Percentiles rank a stretch among this genome's conserved stretches.
Conservation (phyloP, 805 yeast species). For the Wickerhamomyces xylosicus region DNA sequence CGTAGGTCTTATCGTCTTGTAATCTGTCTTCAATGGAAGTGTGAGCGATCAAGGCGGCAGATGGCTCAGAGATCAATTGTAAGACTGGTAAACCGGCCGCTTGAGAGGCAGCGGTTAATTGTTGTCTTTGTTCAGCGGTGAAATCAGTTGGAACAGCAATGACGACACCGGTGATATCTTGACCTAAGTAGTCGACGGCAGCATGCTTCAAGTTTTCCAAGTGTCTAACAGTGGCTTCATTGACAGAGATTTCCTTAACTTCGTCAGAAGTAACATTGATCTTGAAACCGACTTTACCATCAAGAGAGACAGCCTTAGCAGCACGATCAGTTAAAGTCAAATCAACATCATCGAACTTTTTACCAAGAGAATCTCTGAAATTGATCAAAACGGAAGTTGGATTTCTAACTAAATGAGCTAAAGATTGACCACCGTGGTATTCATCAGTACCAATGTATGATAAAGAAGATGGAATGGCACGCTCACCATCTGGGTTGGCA, state of each 20-base stretch:
- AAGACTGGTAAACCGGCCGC: slow-evolving; percentile 70
- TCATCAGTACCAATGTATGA: slow-evolving; percentile 92
- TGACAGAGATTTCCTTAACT: slow-evolving; percentile 51
- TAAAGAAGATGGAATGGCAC: slow-evolving; percentile 87
- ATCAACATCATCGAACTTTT: slow-evolving; percentile 59
- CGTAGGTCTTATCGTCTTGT: slow-evolving; percentile 61
- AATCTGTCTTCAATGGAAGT: slow-evolving; percentile 28
- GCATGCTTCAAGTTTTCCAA: slow-evolving; percentile 72
- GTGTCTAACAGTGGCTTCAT: slow-evolving; percentile 78
- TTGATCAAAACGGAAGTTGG: slow-evolving; percentile 76
- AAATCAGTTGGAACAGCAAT: slow-evolving; percentile 87
- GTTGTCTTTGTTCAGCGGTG: slow-evolving; percentile 59
- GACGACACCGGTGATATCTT: slow-evolving; percentile 69
- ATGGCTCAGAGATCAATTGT: slow-evolving; percentile 87
- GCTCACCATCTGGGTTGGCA: slow-evolving; percentile 98
- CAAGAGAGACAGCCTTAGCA: slow-evolving; percentile 53
- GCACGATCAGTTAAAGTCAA: slow-evolving; percentile 51
- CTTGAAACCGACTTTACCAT: slow-evolving; percentile 61
- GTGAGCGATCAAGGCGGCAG: slow-evolving; percentile 85
- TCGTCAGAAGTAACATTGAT: slow-evolving; percentile 36
- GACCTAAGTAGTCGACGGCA: slow-evolving; percentile 89
- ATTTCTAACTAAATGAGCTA: slow-evolving; percentile 86
- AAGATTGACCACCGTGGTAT: slow-evolving; percentile 95
- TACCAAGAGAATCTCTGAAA: slow-evolving; percentile 90
- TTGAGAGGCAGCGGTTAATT: slow-evolving; percentile 48